A percentile compares a stretch with the other conserved stretches of the same genome.
These are phyloP conservation scores for Suillus fuscotomentosus DNA, from an alignment of 768 basidiomycete species.

Conservation along the genomic window DNA sequence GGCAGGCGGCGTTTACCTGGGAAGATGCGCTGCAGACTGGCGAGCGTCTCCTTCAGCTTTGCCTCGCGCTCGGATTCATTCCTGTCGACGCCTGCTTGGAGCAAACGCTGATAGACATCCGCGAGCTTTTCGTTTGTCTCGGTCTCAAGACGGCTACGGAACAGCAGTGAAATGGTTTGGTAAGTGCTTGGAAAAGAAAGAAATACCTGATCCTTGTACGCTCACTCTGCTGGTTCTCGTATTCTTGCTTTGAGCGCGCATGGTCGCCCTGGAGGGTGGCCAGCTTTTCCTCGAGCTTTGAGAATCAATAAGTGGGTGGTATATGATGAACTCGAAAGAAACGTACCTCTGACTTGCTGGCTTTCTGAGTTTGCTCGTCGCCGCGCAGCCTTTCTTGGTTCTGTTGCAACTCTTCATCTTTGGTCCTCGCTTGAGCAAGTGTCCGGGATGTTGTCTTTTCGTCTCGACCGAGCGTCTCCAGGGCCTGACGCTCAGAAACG, in stretches of 20 bases:
- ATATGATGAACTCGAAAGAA: background rate
- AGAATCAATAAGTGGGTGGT: slow-evolving; percentile 3
- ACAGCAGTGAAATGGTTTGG: background rate
- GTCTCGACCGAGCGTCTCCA: slow-evolving; percentile 79
- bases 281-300: slow-evolving; percentile 59
- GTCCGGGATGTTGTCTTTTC: slow-evolving; percentile 71
- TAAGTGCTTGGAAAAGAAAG: slow-evolving; percentile 22
- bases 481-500: slow-evolving; percentile 81
- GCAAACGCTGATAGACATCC: slow-evolving; percentile 75
- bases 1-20: slow-evolving; percentile 50
- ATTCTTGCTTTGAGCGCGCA: slow-evolving; percentile 65
- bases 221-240: slow-evolving; percentile 86
- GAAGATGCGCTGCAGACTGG: slow-evolving; percentile 84
- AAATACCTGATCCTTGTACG: slow-evolving; percentile 69
- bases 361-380: slow-evolving; percentile 48
- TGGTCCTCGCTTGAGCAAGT: slow-evolving; percentile 65
- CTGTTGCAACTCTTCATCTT: slow-evolving; percentile 60
- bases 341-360: slow-evolving; percentile 59
- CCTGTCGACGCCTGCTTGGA: slow-evolving; percentile 88
- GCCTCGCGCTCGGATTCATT: slow-evolving; percentile 83
- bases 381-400: slow-evolving; percentile 55
- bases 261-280: slow-evolving; percentile 57
- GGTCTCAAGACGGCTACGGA: slow-evolving; percentile 75
- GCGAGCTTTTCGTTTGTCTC: slow-evolving; percentile 92
- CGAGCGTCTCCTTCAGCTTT: slow-evolving; percentile 82